Percentiles rank a stretch among this genome's conserved stretches.
phyloP scores from a whole-genome alignment of 352 stramenopile species.

The Phytopythium litorale region DNA sequence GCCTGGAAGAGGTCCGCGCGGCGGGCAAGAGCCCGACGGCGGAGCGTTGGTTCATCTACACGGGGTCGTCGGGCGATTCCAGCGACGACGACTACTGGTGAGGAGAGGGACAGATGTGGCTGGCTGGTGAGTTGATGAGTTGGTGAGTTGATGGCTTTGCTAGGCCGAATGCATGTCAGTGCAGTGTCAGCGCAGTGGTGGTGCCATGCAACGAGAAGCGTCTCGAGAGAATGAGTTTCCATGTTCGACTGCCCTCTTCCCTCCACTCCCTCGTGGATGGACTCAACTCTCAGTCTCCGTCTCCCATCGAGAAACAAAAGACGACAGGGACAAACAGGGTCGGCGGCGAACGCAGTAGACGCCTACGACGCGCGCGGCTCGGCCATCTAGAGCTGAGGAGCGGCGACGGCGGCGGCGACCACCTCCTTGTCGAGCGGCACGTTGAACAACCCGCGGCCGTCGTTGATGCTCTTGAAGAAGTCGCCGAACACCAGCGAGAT shows the following conservation, averaged over 20 bases:
- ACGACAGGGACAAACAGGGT: conserved; percentile 8
- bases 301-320: neutral
- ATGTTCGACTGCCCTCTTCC: neutral
- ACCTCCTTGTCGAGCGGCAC: conserved; percentile 35
- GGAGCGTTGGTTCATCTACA: neutral
- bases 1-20: neutral
- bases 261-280: neutral
- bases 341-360: neutral
- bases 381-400: conserved; percentile 8
- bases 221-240: neutral
- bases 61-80: neutral
- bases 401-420: neutral
- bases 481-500: conserved; percentile 99
- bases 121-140: too few relatives aligned
- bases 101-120: too few relatives aligned
- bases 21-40: neutral
- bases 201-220: too few relatives aligned
- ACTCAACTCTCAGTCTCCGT: conserved; percentile 4
- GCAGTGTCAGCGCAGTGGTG: too few relatives aligned
- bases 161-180: too few relatives aligned
- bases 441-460: conserved; percentile 92
- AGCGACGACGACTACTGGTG: too few relatives aligned
- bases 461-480: conserved; percentile 98
- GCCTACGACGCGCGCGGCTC: neutral
- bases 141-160: too few relatives aligned